Conservation (phyloP, 306 rosid genomes). For the Quillaja saponaria region DNA sequence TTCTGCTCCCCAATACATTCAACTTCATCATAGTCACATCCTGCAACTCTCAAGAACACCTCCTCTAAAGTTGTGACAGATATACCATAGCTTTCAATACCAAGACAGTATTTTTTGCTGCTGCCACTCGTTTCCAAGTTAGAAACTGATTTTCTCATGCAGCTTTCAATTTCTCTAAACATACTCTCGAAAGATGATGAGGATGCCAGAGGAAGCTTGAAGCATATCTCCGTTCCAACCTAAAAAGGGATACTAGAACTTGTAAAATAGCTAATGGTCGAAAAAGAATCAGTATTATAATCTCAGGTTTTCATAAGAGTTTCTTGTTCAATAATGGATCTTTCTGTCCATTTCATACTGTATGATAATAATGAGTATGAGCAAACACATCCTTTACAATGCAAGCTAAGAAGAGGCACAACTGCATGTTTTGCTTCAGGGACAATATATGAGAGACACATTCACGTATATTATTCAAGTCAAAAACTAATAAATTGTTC, state of each 20-base stretch:
- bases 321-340: no score
- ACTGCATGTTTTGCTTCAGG: no score
- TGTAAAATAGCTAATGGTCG: slow-evolving; percentile 19
- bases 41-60: slow-evolving; percentile 94
- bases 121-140: slow-evolving; percentile 36
- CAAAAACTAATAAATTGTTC: no score
- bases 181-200: slow-evolving; percentile 77
- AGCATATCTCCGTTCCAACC: slow-evolving; percentile 99
- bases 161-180: slow-evolving; percentile 97
- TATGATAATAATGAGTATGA: no score
- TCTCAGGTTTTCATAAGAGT: neutral
- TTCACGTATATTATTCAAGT: no score
- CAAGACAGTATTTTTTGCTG: slow-evolving; percentile 52
- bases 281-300: slow-evolving; percentile 29
- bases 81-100: slow-evolving; percentile 94
- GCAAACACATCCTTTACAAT: no score
- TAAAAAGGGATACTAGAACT: slow-evolving; percentile 44
- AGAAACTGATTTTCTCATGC: slow-evolving; percentile 53
- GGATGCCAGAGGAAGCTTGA: slow-evolving; percentile 93
- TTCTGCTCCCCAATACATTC: slow-evolving; percentile 52
- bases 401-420: no score
- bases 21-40: slow-evolving; percentile 66
- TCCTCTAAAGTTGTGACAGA: slow-evolving; percentile 98
- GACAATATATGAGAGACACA: no score
- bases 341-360: no score